Evolutionary conservation across 108 stramenopile genomes (phyloP).

Genomic region (Phaeodactylum tricornutum): DNA sequence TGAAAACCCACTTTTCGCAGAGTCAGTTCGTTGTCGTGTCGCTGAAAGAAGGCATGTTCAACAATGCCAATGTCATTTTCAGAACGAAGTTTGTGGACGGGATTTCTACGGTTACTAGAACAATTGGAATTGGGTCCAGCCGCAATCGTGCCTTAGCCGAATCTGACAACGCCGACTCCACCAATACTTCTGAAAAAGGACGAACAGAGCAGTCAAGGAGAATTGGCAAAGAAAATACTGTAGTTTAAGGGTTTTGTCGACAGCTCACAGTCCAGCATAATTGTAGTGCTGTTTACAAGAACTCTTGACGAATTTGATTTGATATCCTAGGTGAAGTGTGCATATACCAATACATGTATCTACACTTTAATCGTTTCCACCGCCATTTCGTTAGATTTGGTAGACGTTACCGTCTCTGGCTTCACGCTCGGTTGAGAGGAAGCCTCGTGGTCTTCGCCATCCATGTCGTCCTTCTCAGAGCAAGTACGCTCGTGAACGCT

Average conservation of each 20-base stretch:
- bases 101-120: conserved; percentile 92
- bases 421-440: too few relatives aligned
- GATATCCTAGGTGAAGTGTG: too few relatives aligned
- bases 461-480: too few relatives aligned
- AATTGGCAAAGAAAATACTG: conserved; percentile 18
- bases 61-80: conserved; percentile 99
- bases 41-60: conserved; percentile 99
- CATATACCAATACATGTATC: too few relatives aligned
- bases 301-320: too few relatives aligned
- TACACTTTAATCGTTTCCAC: too few relatives aligned
- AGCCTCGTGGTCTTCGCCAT: too few relatives aligned
- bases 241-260: conserved; percentile 1
- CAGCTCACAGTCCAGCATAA: too few relatives aligned
- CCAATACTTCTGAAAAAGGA: not conserved
- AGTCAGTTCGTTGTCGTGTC: conserved; percentile 99
- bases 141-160: conserved; percentile 31
- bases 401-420: too few relatives aligned
- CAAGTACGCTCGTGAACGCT: conserved; percentile 52
- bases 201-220: not conserved
- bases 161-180: conserved; percentile 10
- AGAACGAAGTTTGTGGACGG: conserved; percentile 98
- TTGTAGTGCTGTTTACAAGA: too few relatives aligned
- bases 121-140: conserved; percentile 71
- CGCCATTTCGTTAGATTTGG: too few relatives aligned
- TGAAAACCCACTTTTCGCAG: conserved; percentile 95